phyloP scores from a whole-genome alignment of 352 stramenopile species.

The Blastocystis sp. region DNA sequence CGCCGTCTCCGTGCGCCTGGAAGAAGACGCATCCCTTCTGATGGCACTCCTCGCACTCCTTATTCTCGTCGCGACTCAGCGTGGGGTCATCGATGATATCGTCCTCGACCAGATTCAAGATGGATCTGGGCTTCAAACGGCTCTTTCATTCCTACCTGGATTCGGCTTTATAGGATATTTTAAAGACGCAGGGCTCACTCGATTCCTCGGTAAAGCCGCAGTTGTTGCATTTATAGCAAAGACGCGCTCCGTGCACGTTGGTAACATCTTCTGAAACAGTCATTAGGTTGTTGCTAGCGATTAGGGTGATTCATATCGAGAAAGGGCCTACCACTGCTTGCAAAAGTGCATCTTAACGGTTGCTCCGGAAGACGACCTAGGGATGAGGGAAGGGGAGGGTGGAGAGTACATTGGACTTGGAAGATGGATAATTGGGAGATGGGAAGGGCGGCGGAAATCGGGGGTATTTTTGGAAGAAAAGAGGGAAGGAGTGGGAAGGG shows the following conservation, averaged over 20 bases:
- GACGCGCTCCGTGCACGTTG: slow-evolving; percentile 33
- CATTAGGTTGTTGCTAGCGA: slow-evolving; percentile 60
- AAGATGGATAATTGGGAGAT: neutral
- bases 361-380: slow-evolving; percentile 15
- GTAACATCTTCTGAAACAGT: slow-evolving; percentile 10
- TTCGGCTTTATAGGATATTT: slow-evolving; percentile 60
- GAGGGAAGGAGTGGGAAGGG: neutral
- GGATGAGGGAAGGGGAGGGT: neutral
- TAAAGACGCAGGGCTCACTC: slow-evolving; percentile 47
- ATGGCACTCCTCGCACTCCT: slow-evolving; percentile 61
- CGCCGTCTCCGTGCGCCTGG: slow-evolving; percentile 65
- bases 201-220: slow-evolving; percentile 55
- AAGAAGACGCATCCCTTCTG: slow-evolving; percentile 63
- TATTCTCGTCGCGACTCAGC: slow-evolving; percentile 60
- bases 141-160: slow-evolving; percentile 12
- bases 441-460: neutral
- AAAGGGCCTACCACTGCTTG: slow-evolving; percentile 40
- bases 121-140: slow-evolving; percentile 34
- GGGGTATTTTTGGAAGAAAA: neutral
- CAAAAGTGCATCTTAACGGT: slow-evolving; percentile 67
- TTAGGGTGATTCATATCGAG: neutral
- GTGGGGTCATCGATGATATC: slow-evolving; percentile 63
- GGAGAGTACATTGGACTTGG: neutral
- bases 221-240: slow-evolving; percentile 51
- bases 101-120: slow-evolving; percentile 58